These are phyloP conservation scores for Suillus spraguei DNA, from an alignment of 768 basidiomycete genomes.

Conservation along the genomic window DNA sequence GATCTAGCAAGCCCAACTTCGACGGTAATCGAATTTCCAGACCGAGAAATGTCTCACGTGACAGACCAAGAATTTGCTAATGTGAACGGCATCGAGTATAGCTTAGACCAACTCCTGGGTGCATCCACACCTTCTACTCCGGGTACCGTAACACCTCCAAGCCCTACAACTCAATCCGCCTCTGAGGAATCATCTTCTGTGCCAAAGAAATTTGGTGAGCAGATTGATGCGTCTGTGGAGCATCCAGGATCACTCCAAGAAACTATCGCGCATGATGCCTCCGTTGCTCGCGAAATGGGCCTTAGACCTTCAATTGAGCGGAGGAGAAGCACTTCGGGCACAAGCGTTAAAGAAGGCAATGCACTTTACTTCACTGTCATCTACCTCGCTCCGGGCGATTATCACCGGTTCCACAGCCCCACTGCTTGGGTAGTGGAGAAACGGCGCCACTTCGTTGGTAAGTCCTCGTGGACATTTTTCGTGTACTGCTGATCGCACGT, in stretches of 20 bases:
- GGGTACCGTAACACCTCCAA: slow-evolving; percentile 38
- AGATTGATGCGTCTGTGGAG: slow-evolving; percentile 76
- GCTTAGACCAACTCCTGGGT: slow-evolving; percentile 87
- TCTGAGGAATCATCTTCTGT: slow-evolving; percentile 26
- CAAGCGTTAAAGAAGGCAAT: slow-evolving; percentile 70
- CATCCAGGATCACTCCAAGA: slow-evolving; percentile 55
- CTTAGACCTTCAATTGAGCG: slow-evolving; percentile 41
- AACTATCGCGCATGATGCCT: slow-evolving; percentile 63
- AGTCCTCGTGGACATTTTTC: slow-evolving; percentile 24
- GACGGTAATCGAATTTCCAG: slow-evolving; percentile 43
- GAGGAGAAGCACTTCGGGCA: slow-evolving; percentile 42
- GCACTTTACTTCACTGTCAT: slow-evolving; percentile 92
- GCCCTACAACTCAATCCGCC: slow-evolving; percentile 19
- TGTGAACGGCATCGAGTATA: slow-evolving; percentile 97
- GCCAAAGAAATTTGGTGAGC: slow-evolving; percentile 63
- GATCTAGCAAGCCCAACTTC: slow-evolving; percentile 45
- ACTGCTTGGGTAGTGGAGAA: slow-evolving; percentile 98
- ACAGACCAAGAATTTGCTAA: slow-evolving; percentile 92
- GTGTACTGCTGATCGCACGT: not conserved
- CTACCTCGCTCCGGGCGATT: slow-evolving; percentile 98
- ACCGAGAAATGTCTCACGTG: slow-evolving; percentile 61
- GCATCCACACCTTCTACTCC: slow-evolving; percentile 42
- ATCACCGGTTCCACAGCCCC: slow-evolving; percentile 96
- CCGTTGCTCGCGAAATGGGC: slow-evolving; percentile 76
- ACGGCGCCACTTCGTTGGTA: slow-evolving; percentile 90